Conservation (phyloP, 192 early-diverging fungal species). For the Piromyces finnis region DNA sequence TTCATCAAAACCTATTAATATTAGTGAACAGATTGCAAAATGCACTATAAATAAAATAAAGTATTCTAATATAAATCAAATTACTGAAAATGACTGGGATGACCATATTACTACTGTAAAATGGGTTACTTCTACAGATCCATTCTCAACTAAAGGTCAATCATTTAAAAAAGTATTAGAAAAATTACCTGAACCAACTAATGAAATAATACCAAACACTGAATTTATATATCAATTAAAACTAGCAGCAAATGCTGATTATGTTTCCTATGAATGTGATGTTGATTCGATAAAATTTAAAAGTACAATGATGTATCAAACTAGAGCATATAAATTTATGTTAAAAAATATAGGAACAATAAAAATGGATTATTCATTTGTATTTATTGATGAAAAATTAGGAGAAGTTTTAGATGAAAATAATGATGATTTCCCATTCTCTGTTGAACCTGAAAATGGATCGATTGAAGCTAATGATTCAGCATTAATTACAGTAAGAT, state of each 20-base stretch:
- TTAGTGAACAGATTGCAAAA: constrained; percentile 1
- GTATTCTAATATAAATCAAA: constrained; percentile 1
- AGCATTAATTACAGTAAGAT: constrained; percentile 14
- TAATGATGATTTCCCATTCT: constrained; percentile 20
- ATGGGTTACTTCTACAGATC: constrained; percentile 10
- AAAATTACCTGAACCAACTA: constrained; percentile 17
- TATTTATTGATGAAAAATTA: constrained; percentile 10
- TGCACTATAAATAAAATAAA: constrained; percentile 18
- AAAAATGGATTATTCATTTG: constrained; percentile 12
- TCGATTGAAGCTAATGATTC: constrained; percentile 17
- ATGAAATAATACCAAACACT: constrained; percentile 9
- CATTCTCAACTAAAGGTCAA: background rate
- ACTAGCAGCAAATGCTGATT: constrained; percentile 27
- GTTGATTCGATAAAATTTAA: constrained; percentile 23
- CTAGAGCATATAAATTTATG: constrained; percentile 16
- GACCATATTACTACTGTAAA: constrained; percentile 16
- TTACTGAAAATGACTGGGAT: constrained; percentile 28
- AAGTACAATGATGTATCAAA: constrained; percentile 39
- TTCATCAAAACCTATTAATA: constrained; percentile 14
- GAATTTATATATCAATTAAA: constrained; percentile 9
- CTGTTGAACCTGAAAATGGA: constrained; percentile 14
- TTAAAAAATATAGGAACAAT: constrained; percentile 29
- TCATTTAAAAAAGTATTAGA: constrained; percentile 22
- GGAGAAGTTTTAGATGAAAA: constrained; percentile 4
- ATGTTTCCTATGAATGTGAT: constrained; percentile 25